A percentile compares a stretch with the other conserved stretches of the same genome.
Conservation (phyloP, 805 yeast species). For the Kuraishia borneana region DNA sequence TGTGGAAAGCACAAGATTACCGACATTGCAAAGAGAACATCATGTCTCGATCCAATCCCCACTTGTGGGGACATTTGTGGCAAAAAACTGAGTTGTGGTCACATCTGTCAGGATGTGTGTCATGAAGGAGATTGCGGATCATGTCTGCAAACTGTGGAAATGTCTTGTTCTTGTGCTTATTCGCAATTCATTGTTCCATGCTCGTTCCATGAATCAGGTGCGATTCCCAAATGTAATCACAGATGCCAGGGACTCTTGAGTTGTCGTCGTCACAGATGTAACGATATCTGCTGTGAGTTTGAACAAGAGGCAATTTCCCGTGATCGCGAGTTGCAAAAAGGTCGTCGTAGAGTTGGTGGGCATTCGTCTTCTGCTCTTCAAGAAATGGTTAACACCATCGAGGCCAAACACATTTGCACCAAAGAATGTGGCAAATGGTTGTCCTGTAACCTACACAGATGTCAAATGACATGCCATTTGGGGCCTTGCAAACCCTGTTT, state of each 20-base stretch:
- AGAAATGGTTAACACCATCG: slow-evolving; percentile 43
- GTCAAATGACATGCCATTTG: slow-evolving; percentile 62
- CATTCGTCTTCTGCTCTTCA: slow-evolving; percentile 14
- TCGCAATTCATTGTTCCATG: slow-evolving; percentile 55
- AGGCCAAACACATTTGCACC: slow-evolving; percentile 66
- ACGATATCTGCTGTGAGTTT: slow-evolving; percentile 54
- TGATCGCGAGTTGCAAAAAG: slow-evolving; percentile 38
- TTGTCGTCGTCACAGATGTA: slow-evolving; percentile 76
- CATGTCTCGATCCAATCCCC: slow-evolving; percentile 73
- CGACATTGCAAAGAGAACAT: slow-evolving; percentile 29
- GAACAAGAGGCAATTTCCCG: slow-evolving; percentile 50
- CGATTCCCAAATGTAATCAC: slow-evolving; percentile 49
- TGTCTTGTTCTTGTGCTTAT: slow-evolving; percentile 54
- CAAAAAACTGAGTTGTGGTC: slow-evolving; percentile 62
- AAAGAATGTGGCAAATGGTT: slow-evolving; percentile 50
- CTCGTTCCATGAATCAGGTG: slow-evolving; percentile 35
- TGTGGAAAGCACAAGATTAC: slow-evolving; percentile 59
- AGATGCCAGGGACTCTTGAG: slow-evolving; percentile 67
- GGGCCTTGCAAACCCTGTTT: slow-evolving; percentile 77
- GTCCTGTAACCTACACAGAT: slow-evolving; percentile 55
- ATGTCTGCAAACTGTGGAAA: slow-evolving; percentile 42
- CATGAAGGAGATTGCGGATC: slow-evolving; percentile 69
- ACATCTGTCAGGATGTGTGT: slow-evolving; percentile 53
- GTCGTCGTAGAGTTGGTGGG: slow-evolving; percentile 28
- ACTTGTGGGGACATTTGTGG: slow-evolving; percentile 60